Evolutionary conservation across 139 green algal species (phyloP), one percentile per base, ranked within the genome.

Genomic region (Diplosphaera chodatii): DNA sequence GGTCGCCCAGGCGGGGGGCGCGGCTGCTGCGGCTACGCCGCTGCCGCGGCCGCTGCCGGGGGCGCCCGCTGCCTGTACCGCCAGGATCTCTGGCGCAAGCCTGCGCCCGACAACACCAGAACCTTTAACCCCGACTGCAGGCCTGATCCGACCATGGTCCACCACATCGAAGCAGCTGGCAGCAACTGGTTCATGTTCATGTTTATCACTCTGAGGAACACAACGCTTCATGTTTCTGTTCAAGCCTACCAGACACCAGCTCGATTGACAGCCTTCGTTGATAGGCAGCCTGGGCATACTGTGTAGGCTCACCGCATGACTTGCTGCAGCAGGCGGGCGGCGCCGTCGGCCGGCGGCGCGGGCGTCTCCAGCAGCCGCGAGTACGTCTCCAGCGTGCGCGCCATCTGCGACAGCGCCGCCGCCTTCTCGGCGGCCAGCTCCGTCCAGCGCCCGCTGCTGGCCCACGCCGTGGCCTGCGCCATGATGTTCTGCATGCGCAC

Each of bases 221-320:
- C n/a, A n/a, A n/a, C n/a, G n/a, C n/a, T n/a, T n/a, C n/a, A n/a
- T n/a, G n/a, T n/a, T n/a, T n/a, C n/a, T n/a, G n/a, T n/a, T n/a
- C n/a, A n/a, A n/a, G n/a, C n/a, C n/a, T n/a, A n/a, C n/a, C n/a
- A n/a, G n/a, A n/a, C n/a, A n/a, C n/a, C n/a, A n/a, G n/a, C n/a
- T n/a, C n/a, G n/a, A n/a, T n/a, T n/a, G n/a, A n/a, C n/a, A n/a
- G n/a, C n/a, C n/a, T n/a, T n/a, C n/a, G n/a, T n/a, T n/a, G n/a
- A n/a, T n/a, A n/a, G n/a, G n/a, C n/a, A n/a, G n/a, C n/a, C n/a
- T n/a, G n/a, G n/a, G n/a, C n/a, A n/a, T n/a, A n/a, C 73, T n/a
- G n/a, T n/a, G n/a, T n/a, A n/a, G n/a, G n/a, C n/a, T n/a, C 37
- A 88, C 83, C 83, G 83, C 6, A 91, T 63, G 20, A 91, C 84